These are phyloP conservation scores for Kwoniella shivajii DNA, from an alignment of 1,284 basidiomycete genomes.

Conservation along the genomic window DNA sequence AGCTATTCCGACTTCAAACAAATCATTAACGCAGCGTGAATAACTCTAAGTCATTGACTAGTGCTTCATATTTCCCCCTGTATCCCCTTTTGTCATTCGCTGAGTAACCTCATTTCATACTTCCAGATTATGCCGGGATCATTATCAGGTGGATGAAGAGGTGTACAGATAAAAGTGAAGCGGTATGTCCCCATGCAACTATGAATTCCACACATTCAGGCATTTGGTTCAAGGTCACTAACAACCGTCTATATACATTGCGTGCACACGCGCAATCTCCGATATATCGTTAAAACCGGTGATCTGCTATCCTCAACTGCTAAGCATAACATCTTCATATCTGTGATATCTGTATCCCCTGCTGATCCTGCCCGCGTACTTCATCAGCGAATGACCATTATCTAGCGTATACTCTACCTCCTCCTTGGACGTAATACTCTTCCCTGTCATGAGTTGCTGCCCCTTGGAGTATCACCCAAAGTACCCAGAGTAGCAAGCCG, in stretches of 20 bases:
- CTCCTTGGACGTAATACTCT: conserved; percentile 10
- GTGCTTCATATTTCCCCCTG: background rate
- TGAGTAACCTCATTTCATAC: conserved; percentile 4
- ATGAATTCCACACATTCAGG: background rate
- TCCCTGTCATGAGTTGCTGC: conserved; percentile 16
- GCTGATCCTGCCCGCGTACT: background rate
- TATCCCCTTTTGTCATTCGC: background rate
- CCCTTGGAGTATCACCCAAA: conserved; percentile 21
- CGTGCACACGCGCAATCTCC: too few species aligned
- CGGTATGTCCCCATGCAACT: conserved; percentile 8
- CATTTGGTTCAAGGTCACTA: background rate
- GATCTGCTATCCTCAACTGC: too few species aligned
- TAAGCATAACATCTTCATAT: background rate
- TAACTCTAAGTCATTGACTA: too few species aligned
- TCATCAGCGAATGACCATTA: background rate
- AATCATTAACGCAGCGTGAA: too few species aligned
- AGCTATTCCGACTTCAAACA: background rate
- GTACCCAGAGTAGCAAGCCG: conserved; percentile 10
- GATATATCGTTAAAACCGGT: too few species aligned
- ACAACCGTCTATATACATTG: too few species aligned
- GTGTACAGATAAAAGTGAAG: background rate
- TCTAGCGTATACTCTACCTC: conserved; percentile 3
- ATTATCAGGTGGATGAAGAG: background rate
- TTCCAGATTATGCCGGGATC: background rate
- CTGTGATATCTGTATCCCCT: background rate